Evolutionary conservation across 2,329 filamentous ascomycete genomes (phyloP).

Genomic region (Apiospora aurea): DNA sequence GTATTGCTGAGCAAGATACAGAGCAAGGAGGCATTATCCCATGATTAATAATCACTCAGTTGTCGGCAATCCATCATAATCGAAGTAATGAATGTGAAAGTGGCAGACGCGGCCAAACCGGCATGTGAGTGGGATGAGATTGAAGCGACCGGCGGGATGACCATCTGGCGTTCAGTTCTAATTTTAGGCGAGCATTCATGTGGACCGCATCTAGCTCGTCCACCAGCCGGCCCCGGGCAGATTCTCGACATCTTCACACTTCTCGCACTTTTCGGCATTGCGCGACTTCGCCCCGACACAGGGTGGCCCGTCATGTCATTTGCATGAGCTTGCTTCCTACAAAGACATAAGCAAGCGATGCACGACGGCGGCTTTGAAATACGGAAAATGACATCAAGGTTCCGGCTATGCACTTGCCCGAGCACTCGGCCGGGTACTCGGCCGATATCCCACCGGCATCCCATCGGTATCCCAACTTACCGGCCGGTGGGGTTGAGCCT

Average conservation of each 20-base stretch:
- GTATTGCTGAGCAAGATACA: too few species aligned
- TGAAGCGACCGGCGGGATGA: neutral
- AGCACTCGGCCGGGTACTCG: neutral
- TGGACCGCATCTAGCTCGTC: neutral
- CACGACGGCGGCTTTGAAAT: neutral
- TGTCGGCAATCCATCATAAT: neutral
- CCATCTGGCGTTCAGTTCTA: neutral
- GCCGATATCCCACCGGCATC: slow-evolving; percentile 15
- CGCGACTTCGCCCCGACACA: neutral
- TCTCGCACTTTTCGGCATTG: neutral
- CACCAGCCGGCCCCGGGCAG: neutral
- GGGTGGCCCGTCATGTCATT: too few species aligned
- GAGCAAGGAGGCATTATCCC: too few species aligned
- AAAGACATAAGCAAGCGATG: neutral
- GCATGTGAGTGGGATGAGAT: neutral
- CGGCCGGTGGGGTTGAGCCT: neutral
- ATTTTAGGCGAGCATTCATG: neutral
- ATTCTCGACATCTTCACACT: neutral
- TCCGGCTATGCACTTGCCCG: neutral
- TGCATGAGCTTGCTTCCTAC: neutral
- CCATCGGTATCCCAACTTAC: neutral
- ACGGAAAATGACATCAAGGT: neutral
- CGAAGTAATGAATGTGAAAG: neutral
- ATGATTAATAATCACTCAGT: neutral
- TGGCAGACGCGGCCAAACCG: neutral